phyloP scores from a whole-genome alignment of 1,284 basidiomycete genomes.

The Rhodofomes roseus region DNA sequence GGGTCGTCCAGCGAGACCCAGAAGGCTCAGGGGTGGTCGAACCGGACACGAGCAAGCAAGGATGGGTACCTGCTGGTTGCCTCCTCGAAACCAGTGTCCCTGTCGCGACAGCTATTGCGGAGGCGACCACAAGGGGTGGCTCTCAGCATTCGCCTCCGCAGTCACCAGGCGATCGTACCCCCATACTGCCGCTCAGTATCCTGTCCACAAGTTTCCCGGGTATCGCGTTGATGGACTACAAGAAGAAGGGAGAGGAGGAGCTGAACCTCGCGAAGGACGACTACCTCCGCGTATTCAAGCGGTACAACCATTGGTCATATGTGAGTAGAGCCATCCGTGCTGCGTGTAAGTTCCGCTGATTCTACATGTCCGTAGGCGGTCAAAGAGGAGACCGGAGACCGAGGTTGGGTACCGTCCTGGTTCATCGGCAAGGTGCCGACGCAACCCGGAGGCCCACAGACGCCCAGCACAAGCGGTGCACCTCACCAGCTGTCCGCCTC shows the following conservation, averaged over 20 bases:
- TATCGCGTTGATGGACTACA: constrained; percentile 92
- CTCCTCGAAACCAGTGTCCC: constrained; percentile 88
- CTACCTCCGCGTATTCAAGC: constrained; percentile 88
- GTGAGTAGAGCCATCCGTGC: constrained; percentile 35
- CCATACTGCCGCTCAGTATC: constrained; percentile 84
- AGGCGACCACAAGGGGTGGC: constrained; percentile 58
- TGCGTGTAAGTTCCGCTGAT: constrained; percentile 7
- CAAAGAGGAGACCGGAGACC: constrained; percentile 82
- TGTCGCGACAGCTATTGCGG: constrained; percentile 72
- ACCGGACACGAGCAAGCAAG: constrained; percentile 71
- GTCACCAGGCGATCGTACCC: constrained; percentile 46
- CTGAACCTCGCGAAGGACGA: constrained; percentile 85
- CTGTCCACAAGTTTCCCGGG: constrained; percentile 94
- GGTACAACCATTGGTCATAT: constrained; percentile 97
- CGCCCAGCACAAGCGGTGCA: constrained; percentile 47
- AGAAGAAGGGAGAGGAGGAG: constrained; percentile 87
- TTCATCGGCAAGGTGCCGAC: constrained; percentile 70
- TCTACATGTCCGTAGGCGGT: constrained; percentile 55
- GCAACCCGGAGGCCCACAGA: constrained; percentile 47
- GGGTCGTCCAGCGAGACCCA: constrained; percentile 95
- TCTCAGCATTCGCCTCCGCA: constrained; percentile 39
- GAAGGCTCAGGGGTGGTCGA: constrained; percentile 80
- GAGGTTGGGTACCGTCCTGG: constrained; percentile 92
- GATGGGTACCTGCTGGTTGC: constrained; percentile 92
- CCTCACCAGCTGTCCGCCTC: constrained; percentile 21